Conservation (phyloP, 225 moss, liverwort and hornwort genomes). For the Ulota crispa region DNA sequence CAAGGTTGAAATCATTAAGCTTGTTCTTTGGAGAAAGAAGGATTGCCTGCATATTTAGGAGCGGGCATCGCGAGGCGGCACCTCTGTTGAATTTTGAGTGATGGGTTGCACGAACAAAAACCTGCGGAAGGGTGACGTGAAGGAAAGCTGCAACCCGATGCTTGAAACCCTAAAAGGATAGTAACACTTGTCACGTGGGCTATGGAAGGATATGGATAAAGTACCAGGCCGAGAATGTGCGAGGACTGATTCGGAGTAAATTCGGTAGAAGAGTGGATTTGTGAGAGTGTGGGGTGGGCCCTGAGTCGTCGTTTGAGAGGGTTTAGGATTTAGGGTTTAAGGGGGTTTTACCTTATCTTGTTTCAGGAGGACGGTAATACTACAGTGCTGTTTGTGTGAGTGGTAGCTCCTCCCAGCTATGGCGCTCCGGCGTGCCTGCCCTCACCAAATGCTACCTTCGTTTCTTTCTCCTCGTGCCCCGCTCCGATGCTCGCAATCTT, state of each 20-base stretch:
- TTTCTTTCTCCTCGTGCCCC: conserved; percentile 6
- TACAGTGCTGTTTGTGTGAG: not conserved
- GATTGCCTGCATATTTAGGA: not conserved
- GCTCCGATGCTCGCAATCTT: conserved; percentile 26
- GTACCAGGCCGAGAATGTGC: not conserved
- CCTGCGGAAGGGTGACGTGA: not conserved
- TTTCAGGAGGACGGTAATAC: not conserved
- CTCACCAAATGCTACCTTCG: conserved; percentile 15
- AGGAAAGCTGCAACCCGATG: not conserved
- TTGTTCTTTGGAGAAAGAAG: not conserved
- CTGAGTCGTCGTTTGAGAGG: not conserved
- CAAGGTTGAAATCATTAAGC: not conserved
- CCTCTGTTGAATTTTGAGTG: not conserved
- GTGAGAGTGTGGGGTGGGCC: not conserved
- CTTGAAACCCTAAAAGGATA: not conserved
- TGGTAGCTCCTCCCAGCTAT: conserved; percentile 24
- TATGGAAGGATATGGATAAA: conserved; percentile 2
- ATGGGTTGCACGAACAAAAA: not conserved
- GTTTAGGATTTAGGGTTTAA: conserved; percentile 46
- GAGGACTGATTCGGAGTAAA: conserved; percentile 12
- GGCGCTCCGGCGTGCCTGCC: conserved; percentile 37
- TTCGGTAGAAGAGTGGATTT: not conserved
- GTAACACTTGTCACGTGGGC: not conserved
- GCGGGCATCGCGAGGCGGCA: not conserved
- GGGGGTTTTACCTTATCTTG: conserved; percentile 42